Percentiles rank a stretch among this genome's conserved stretches.
These are phyloP conservation scores for Orbilia blumenaviensis DNA, from an alignment of 2,329 filamentous ascomycete species.

Conservation along the genomic window DNA sequence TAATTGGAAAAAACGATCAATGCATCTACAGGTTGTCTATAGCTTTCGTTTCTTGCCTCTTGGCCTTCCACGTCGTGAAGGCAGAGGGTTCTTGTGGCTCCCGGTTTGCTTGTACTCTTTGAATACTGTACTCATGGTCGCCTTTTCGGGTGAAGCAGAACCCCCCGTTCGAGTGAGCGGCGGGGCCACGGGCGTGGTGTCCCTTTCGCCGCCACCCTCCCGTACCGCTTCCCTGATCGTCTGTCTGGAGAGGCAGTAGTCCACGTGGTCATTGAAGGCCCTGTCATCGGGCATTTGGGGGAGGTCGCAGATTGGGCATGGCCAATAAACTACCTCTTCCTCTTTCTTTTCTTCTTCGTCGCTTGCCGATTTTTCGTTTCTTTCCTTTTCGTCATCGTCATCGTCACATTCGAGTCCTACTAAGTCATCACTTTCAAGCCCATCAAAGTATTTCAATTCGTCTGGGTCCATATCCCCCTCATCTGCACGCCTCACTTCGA, in stretches of 20 bases:
- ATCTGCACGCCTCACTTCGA: conserved; percentile 58
- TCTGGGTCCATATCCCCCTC: conserved; percentile 70
- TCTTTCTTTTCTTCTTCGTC: conserved; percentile 54
- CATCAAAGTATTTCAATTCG: conserved; percentile 57
- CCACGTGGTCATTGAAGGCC: conserved; percentile 88
- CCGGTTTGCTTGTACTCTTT: conserved; percentile 36
- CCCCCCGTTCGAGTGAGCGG: not conserved
- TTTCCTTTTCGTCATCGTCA: conserved; percentile 52
- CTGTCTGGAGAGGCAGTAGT: conserved; percentile 84
- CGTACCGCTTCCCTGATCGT: conserved; percentile 86
- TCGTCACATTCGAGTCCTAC: conserved; percentile 35
- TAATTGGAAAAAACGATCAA: not conserved
- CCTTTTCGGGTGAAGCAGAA: conserved; percentile 36
- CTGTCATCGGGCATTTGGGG: conserved; percentile 79
- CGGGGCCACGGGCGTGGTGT: not conserved
- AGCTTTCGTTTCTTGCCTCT: conserved; percentile 38
- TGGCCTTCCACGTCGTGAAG: conserved; percentile 30
- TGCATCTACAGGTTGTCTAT: too few relatives aligned
- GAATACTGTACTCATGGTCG: conserved; percentile 32
- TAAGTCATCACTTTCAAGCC: conserved; percentile 53
- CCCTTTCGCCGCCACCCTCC: conserved; percentile 58
- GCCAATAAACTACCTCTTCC: conserved; percentile 71
- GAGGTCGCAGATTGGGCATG: conserved; percentile 80
- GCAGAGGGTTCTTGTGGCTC: conserved; percentile 36
- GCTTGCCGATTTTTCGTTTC: conserved; percentile 27